phyloP scores from a whole-genome alignment of 192 early-diverging fungal genomes.

The Rhizophagus sp. region DNA sequence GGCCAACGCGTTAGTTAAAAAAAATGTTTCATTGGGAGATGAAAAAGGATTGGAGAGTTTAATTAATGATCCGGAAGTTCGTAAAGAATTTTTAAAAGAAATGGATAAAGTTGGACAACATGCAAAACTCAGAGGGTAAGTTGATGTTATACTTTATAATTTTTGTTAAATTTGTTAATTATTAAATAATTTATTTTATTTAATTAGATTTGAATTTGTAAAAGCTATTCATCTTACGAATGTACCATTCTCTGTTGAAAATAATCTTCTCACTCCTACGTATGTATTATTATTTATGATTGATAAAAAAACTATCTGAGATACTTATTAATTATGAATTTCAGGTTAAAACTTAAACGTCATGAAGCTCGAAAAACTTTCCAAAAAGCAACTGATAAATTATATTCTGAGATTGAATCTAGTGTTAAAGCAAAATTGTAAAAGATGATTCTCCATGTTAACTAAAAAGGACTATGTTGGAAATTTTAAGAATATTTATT shows the following conservation, averaged over 20 bases:
- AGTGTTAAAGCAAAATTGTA: slow-evolving; percentile 24
- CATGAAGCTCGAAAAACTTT: background rate
- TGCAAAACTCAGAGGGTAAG: slow-evolving; percentile 40
- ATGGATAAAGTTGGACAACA: slow-evolving; percentile 58
- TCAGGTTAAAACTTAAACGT: slow-evolving; percentile 28
- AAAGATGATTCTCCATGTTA: background rate
- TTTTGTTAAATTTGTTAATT: no score
- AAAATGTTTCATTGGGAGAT: slow-evolving; percentile 34
- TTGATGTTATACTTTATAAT: background rate
- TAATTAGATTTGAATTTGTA: slow-evolving; percentile 81
- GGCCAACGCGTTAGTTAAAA: slow-evolving; percentile 43
- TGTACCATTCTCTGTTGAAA: slow-evolving; percentile 76
- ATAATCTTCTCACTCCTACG: slow-evolving; percentile 87
- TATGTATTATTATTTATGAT: slow-evolving; percentile 18
- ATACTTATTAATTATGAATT: background rate
- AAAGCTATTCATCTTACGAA: slow-evolving; percentile 73
- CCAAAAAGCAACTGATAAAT: background rate
- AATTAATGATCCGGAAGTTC: slow-evolving; percentile 50
- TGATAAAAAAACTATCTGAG: background rate
- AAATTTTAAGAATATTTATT: no score
- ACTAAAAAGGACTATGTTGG: no score
- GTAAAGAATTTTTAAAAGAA: slow-evolving; percentile 51
- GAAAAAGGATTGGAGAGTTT: slow-evolving; percentile 47
- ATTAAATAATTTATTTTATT: background rate
- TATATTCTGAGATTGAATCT: slow-evolving; percentile 2